These are phyloP conservation scores for Backusella circina DNA, from an alignment of 192 early-diverging fungal species.

Conservation along the genomic window DNA sequence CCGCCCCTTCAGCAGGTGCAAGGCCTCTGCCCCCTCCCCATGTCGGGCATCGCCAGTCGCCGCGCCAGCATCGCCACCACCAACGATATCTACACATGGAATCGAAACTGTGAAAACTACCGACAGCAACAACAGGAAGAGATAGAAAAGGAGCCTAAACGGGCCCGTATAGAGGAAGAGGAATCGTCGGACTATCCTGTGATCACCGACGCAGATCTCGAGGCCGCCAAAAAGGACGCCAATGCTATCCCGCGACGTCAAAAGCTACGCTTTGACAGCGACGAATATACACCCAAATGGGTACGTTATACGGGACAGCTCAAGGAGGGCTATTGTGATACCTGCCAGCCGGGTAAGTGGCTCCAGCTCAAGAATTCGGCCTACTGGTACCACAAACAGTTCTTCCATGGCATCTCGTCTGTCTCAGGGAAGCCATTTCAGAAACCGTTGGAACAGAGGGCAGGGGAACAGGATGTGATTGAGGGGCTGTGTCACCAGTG, in stretches of 20 bases:
- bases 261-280: constrained; percentile 63
- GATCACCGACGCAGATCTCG: constrained; percentile 35
- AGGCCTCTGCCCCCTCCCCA: neutral
- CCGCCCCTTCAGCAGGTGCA: neutral
- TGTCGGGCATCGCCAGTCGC: neutral
- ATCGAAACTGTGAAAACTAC: neutral
- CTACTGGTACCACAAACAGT: constrained; percentile 90
- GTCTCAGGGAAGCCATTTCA: constrained; percentile 75
- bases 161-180: neutral
- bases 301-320: constrained; percentile 69
- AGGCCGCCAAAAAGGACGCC: constrained; percentile 41
- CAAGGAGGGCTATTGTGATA: constrained; percentile 84
- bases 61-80: neutral
- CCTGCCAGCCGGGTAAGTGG: constrained; percentile 78
- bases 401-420: constrained; percentile 81
- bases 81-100: constrained; percentile 3
- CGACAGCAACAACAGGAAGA: neutral
- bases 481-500: constrained; percentile 86
- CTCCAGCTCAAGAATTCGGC: constrained; percentile 87
- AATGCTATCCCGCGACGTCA: constrained; percentile 60
- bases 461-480: constrained; percentile 59
- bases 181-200: constrained; percentile 11
- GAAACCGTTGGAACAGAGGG: constrained; percentile 62
- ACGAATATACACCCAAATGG: constrained; percentile 81
- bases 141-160: neutral